Percentiles rank a stretch among this genome's conserved stretches.
Evolutionary conservation across 306 rosid species (phyloP).

Genomic region (Citrullus mucosospermus): DNA sequence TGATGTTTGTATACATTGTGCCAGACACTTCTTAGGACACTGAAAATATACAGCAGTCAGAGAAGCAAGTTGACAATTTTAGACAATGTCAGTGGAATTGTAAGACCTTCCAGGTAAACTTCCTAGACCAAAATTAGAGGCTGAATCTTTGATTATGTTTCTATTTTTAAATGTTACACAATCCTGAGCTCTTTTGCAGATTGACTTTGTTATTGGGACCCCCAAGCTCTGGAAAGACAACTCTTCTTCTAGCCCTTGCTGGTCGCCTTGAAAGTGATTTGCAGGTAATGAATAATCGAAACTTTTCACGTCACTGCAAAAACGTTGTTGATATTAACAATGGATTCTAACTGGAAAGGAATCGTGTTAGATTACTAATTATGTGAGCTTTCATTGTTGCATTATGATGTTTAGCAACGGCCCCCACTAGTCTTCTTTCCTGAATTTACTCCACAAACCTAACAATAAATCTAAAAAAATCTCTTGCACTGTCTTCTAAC

Average conservation of each 20-base stretch:
- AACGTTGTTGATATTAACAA: background rate
- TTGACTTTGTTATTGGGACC: slow-evolving; percentile 87
- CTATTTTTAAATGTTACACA: background rate
- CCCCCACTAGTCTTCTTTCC: background rate
- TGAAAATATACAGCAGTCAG: slow-evolving; percentile 31
- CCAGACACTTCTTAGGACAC: slow-evolving; percentile 59
- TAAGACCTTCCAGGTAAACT: slow-evolving; percentile 75
- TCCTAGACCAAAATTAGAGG: background rate
- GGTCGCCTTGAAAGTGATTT: slow-evolving; percentile 80
- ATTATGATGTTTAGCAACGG: background rate
- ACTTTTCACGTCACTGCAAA: background rate
- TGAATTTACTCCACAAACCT: background rate
- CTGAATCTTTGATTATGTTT: background rate
- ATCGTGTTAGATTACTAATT: background rate
- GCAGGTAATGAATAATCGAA: slow-evolving; percentile 43
- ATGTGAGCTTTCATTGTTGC: background rate
- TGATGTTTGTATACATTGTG: background rate
- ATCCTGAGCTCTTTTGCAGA: slow-evolving; percentile 25
- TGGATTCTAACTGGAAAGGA: background rate
- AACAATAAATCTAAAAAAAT: background rate
- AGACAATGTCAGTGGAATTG: slow-evolving; percentile 58
- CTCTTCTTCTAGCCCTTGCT: slow-evolving; percentile 84
- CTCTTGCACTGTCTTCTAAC: background rate
- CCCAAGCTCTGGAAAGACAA: slow-evolving; percentile 95
- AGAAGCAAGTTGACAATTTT: slow-evolving; percentile 85